Base-by-base conservation (phyloP, 192 early-diverging fungal genomes). In the Coemansia sp. region DNA sequence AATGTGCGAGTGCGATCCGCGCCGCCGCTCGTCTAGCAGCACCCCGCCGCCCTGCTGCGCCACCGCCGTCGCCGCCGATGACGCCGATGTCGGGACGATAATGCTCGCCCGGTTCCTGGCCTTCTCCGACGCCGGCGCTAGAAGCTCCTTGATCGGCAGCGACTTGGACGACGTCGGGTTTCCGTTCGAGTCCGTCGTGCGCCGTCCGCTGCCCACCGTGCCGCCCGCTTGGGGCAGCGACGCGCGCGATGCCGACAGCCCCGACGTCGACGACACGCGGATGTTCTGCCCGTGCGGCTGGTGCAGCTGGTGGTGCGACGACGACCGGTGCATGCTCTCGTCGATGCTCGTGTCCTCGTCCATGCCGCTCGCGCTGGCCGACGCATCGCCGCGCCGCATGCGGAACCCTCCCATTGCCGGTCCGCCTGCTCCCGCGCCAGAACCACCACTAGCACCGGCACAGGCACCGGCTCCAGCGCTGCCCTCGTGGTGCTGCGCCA, bases 111-210 rank as follows among this genome's bases (percentile, higher is more conserved):
- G 47, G 28, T 68, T 62, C 18, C 65, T 40, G 32, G 59, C 52
- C 64, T 75, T 75, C 6, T 75, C 72, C 2, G 64, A 51, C 20
- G 71, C 60, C 17, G 71, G 60, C 39, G 72, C 60, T 48, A 75
- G 44, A 7, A 75, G 72, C 65, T 75, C 72, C 53, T 64, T 67
- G 48, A 75, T 75, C 0, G 72, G 72, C 53, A 75, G 40, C 9
- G 65, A 43, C 56, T 75, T 75, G 24, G 65, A 75, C 43, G 64
- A 41, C 51, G 60, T 54, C 29, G 56, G 60, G 27, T 48, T 50
- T 33, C 69, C 69, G 29, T 43, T 53, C 14, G 57, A 25, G 11
- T 74, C 64, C 13, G 47, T 49, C n/a, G 39, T 41, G 11, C 45
- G 24, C 9, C 56, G 28, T 28, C 53, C 25, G 15, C 32, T 38